These are phyloP conservation scores for Gaertneriomyces sp. DNA, from an alignment of 192 early-diverging fungal species.

Conservation along the genomic window DNA sequence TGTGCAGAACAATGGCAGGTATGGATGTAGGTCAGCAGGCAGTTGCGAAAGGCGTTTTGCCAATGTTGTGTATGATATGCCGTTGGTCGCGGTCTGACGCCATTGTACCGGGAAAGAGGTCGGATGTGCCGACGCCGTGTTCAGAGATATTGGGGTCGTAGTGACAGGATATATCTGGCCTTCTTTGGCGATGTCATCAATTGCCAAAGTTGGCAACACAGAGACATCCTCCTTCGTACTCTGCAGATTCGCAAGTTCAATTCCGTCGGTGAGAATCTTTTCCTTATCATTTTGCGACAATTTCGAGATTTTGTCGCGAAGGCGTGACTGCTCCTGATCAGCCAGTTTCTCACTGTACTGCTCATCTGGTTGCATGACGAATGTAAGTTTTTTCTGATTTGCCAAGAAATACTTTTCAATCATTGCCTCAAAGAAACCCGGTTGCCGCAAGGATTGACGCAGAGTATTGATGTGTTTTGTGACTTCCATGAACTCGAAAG, in stretches of 20 bases:
- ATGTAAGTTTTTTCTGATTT: slow-evolving; percentile 75
- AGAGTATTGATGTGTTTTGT: slow-evolving; percentile 73
- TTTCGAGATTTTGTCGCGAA: slow-evolving; percentile 56
- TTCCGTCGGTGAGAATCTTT: slow-evolving; percentile 63
- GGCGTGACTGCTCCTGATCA: slow-evolving; percentile 61
- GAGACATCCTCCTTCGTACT: slow-evolving; percentile 72
- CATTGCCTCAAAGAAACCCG: slow-evolving; percentile 67
- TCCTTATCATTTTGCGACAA: slow-evolving; percentile 63
- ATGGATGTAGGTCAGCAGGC: slow-evolving; percentile 9
- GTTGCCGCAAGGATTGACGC: slow-evolving; percentile 47
- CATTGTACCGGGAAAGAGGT: slow-evolving; percentile 62
- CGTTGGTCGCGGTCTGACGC: slow-evolving; percentile 81
- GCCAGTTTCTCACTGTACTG: slow-evolving; percentile 58
- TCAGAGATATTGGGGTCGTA: slow-evolving; percentile 26
- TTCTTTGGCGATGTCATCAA: slow-evolving; percentile 69
- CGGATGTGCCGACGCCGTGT: slow-evolving; percentile 6
- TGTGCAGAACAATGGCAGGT: slow-evolving; percentile 25
- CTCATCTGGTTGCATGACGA: slow-evolving; percentile 77
- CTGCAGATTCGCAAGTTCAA: slow-evolving; percentile 65
- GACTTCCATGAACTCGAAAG: slow-evolving; percentile 75
- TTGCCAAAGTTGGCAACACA: slow-evolving; percentile 76
- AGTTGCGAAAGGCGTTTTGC: slow-evolving; percentile 51
- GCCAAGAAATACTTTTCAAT: slow-evolving; percentile 75
- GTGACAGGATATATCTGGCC: slow-evolving; percentile 57
- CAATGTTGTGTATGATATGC: slow-evolving; percentile 81